Evolutionary conservation across 2,329 filamentous ascomycete species (phyloP).

Genomic region (Bipolaris zeicola): DNA sequence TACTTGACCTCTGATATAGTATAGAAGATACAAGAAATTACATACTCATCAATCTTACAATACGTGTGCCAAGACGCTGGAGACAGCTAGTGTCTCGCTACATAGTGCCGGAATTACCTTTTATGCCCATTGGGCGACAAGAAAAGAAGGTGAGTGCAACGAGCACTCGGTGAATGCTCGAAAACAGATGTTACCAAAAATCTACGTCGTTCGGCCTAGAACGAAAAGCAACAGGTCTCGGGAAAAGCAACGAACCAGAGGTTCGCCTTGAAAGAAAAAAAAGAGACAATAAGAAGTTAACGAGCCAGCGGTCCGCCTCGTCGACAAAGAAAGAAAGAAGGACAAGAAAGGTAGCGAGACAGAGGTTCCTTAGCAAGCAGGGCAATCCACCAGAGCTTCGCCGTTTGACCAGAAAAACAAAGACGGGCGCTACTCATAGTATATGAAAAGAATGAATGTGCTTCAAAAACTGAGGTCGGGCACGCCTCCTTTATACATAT

Average conservation of each 20-base stretch:
- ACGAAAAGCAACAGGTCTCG: neutral
- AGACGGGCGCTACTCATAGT: conserved; percentile 19
- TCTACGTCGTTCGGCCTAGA: neutral
- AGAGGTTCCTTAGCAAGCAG: conserved; percentile 24
- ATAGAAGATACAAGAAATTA: neutral
- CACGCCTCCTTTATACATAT: neutral
- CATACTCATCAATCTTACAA: neutral
- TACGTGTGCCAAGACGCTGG: neutral
- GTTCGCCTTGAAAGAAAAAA: conserved; percentile 18
- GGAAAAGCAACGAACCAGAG: conserved; percentile 14
- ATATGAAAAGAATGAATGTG: neutral
- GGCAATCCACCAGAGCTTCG: conserved; percentile 33
- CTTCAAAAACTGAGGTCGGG: too few relatives aligned
- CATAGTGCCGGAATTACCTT: neutral
- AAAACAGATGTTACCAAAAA: neutral
- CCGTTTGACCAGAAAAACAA: conserved; percentile 8
- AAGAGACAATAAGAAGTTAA: neutral
- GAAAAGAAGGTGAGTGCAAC: neutral
- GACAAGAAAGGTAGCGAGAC: conserved; percentile 7
- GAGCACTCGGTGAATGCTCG: neutral
- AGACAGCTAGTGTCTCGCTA: neutral
- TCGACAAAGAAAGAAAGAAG: neutral
- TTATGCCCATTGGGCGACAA: neutral
- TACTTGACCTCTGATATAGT: neutral
- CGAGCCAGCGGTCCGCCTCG: conserved; percentile 21